phyloP scores from a whole-genome alignment of 129 eudicot species.

The Pseudognaphalium luteoalbum region DNA sequence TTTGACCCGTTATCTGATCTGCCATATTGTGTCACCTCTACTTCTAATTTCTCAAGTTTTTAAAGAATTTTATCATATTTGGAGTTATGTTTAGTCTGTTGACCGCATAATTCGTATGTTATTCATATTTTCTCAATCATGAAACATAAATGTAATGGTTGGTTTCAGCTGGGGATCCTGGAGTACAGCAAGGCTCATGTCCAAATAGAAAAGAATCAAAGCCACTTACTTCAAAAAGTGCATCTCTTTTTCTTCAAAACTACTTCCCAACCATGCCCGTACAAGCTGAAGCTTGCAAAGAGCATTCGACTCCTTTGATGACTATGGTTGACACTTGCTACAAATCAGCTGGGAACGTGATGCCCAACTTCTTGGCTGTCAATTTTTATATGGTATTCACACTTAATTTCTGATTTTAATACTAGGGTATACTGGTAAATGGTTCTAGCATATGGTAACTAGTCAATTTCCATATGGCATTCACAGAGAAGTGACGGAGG shows the following conservation, averaged over 20 bases:
- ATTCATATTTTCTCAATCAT: neutral
- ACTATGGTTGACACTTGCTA: slow-evolving; percentile 75
- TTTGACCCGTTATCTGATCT: too few species aligned
- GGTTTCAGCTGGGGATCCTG: slow-evolving; percentile 92
- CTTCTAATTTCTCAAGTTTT: too few species aligned
- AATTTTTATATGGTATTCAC: slow-evolving; percentile 90
- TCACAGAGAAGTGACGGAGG: slow-evolving; percentile 96
- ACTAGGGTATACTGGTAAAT: slow-evolving; percentile 4
- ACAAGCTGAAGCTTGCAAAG: slow-evolving; percentile 84
- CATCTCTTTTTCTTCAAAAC: slow-evolving; percentile 86
- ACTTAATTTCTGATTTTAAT: slow-evolving; percentile 5
- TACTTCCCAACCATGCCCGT: slow-evolving; percentile 88
- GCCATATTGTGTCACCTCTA: too few species aligned
- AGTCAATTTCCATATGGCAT: neutral
- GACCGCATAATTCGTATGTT: neutral
- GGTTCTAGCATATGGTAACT: slow-evolving; percentile 13
- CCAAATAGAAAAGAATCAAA: slow-evolving; percentile 88
- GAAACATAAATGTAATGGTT: slow-evolving; percentile 17
- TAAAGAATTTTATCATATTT: too few species aligned
- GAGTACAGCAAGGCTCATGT: slow-evolving; percentile 79
- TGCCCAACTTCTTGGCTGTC: slow-evolving; percentile 95
- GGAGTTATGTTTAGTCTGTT: too few species aligned
- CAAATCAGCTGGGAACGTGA: slow-evolving; percentile 71
- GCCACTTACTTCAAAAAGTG: slow-evolving; percentile 66
- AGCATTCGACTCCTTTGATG: slow-evolving; percentile 74